Base-by-base conservation (phyloP, 2,329 filamentous ascomycete genomes). In the Epichloe typhina region DNA sequence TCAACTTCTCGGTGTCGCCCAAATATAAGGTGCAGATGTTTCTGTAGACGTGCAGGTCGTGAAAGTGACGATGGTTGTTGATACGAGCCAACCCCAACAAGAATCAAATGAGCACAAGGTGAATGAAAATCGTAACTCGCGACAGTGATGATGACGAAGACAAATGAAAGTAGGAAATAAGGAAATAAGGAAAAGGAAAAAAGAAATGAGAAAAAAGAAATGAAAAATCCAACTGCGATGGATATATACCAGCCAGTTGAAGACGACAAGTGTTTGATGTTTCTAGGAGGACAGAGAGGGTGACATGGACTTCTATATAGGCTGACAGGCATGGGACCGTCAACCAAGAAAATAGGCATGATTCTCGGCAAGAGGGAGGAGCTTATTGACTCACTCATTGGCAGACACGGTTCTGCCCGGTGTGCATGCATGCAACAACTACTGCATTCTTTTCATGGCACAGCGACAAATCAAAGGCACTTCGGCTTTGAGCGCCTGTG, bases 291-390 rank as follows among this genome's bases (percentile, higher is more conserved):
- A 44, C 15, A 17, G 38, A 52, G 50, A 17, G 37, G 38, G 36
- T 15, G 58, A 54, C 54, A 45, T 37, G 47, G 40, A 45, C 54
- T 53, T 55, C 56, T 62, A 59, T 59, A 62, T 61, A 62, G 45
- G 19, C 31, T 15, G 13, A 26, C 21, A 43, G 21, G 41, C 41
- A 41, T 41, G 15, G n/a, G 39, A 11, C 23, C 21, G 8, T 13
- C 11, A n/a, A 31, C 8, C 11, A 4, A 31, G 26, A 1, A 31
- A 31, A 31, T 11, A 31, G 31, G 9, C 9, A 31, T 9, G 4
- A 31, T 31, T 31, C 8, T 31, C 8, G 31, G 31, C 8, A 31
- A 11, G 9, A 31, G 31, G 3, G 9, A 31, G 8, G 31, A 31
- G 31, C 31, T 4, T 31, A 11, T 31, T 11, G 31, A 31, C 31